Evolutionary conservation across 495 filamentous ascomycete species (phyloP), one percentile per base, ranked within the genome.

Genomic region (Penicillium malachiteum): DNA sequence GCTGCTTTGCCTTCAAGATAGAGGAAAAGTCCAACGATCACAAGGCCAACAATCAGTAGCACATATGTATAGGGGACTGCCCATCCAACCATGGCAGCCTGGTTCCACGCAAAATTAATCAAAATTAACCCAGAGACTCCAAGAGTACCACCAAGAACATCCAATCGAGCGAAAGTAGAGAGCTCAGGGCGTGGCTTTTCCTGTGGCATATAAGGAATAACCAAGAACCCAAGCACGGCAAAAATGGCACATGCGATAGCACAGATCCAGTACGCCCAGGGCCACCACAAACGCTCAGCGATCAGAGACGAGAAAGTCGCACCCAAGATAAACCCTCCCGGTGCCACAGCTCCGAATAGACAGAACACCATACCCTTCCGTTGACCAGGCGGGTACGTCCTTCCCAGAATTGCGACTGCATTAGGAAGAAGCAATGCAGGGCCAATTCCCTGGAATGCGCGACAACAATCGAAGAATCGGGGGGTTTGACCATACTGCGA

Each of bases 81-180:
- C 86, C 85, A 89, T 10, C 84, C 83, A 5, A 80, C 81, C 9
- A 78, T 65, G 0, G 83, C 72, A 0, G 74, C 84, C 54, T 86
- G 84, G 52, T 87, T 87, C 81, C 78, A 83, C 0, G 81, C 74
- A 52, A 85, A 76, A 56, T 84, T 85, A 65, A 84, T 68, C n/a
- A 88, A 66, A 9, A 87, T 65, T 34, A 89, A 66, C 13, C 75
- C 81, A 0, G 64, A 59, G 3, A 88, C 73, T 11, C 85, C 85
- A 7, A 74, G 68, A 3, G 70, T 53, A 57, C 87, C 85, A 13
- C 83, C 69, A 56, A 33, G 59, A 12, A 39, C 47, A 40, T 58
- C 54, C n/a, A 61, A 30, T 3, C 55, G 42, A n/a, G 54, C 50
- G 3, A 49, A 45, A 2, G 43, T 52, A 2, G 47, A 52, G n/a